phyloP scores from a whole-genome alignment of 306 rosid genomes.

The Nissolia schottii region DNA sequence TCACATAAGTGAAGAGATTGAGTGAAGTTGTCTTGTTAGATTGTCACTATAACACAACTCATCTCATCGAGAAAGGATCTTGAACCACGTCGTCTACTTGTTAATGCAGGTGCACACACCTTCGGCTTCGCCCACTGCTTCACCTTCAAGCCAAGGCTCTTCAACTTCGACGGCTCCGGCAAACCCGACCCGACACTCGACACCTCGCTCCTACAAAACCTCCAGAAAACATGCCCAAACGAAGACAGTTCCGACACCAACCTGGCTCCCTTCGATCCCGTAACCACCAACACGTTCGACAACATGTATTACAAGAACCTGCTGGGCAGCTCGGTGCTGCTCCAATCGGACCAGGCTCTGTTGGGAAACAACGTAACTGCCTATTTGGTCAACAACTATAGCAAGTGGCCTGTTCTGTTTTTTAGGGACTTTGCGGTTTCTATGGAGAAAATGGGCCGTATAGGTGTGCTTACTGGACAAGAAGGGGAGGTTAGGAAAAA shows the following conservation, averaged over 20 bases:
- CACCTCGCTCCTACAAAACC: conserved; percentile 37
- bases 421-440: conserved; percentile 61
- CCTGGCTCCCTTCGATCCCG: conserved; percentile 56
- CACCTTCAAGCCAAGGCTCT: conserved; percentile 77
- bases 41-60: too few species aligned
- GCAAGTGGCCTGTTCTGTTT: conserved; percentile 53
- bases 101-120: conserved; percentile 66
- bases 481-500: conserved; percentile 68
- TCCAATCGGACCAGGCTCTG: conserved; percentile 79
- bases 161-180: conserved; percentile 58
- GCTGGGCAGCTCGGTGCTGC: conserved; percentile 59
- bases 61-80: too few species aligned
- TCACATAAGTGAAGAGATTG: too few species aligned
- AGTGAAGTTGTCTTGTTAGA: too few species aligned
- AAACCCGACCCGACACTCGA: conserved; percentile 69
- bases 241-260: conserved; percentile 57
- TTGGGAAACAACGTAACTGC: conserved; percentile 52
- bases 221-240: conserved; percentile 56
- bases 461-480: conserved; percentile 68
- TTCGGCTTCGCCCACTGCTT: conserved; percentile 86
- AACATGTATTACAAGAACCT: conserved; percentile 65
- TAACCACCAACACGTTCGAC: conserved; percentile 54
- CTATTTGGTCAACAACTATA: conserved; percentile 49
- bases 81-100: too few species aligned
- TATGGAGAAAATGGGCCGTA: conserved; percentile 63